Base-by-base conservation (phyloP, 441 rosid species). In the Lepidium campestre region DNA sequence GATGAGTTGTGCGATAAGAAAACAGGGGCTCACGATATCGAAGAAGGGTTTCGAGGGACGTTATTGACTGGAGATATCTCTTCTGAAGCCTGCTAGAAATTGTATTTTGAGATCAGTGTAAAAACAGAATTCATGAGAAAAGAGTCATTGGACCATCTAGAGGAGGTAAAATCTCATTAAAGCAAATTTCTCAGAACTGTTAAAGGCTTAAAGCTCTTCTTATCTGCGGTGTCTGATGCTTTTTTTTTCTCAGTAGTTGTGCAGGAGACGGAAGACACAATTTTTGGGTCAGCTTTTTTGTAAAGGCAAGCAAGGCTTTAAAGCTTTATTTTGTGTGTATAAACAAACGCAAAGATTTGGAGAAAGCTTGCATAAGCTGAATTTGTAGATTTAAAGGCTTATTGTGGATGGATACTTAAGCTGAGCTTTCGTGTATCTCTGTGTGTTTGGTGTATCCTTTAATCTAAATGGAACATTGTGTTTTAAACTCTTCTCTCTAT, bases 1-100 rank as follows among this genome's bases (percentile, higher is more conserved):
- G 99, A 95, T 83, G 98, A 95, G 83, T 80, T 95, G 62, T 78
- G 86, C 72, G 90, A 78, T 53, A 83, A 81, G 78, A 89, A 85
- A 75, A 65, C 78, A 69, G 82, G 82, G 62, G 68, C 77, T 52
- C 83, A 80, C 56, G 83, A 77, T 76, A 70, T 82, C 5, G 96
- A 94, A 77, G 96, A 77, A 79, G 99, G 99, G 31, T 94, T 94
- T 71, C 86, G 91, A 13, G 97, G 99, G 45, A 89, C 98, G 27
- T 84, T 93, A 52, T 71, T 93, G 85, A 79, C 93, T 10, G 78
- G 87, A 68, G 80, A 83, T 77, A 77, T 81, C 73, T 74, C 92
- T 57, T 86, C 90, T 37, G 79, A 84, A 78, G 90, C 82, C 74
- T 86, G 77, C 53, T 86, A 78, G 72, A 75, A 68, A 56, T 62